These are phyloP conservation scores for Luffa acutangula DNA, from an alignment of 306 rosid genomes.

Conservation along the genomic window DNA sequence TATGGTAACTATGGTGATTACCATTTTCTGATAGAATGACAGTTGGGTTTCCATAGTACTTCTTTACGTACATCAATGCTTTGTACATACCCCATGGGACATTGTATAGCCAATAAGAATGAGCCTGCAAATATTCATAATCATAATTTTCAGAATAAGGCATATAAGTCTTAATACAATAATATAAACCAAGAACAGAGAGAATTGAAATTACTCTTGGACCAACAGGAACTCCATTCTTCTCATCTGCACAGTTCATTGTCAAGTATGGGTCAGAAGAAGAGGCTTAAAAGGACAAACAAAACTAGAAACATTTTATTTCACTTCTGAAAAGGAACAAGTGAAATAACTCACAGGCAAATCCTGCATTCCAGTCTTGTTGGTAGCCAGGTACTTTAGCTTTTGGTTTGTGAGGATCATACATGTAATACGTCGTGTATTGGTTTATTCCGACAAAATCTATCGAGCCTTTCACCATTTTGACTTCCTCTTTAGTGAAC, in stretches of 20 bases:
- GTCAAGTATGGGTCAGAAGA: background rate
- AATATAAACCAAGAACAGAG: background rate
- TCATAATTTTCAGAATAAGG: background rate
- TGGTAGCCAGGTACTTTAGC: conserved; percentile 63
- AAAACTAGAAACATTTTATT: background rate
- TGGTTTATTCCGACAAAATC: conserved; percentile 85
- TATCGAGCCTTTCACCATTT: conserved; percentile 65
- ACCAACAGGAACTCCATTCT: conserved; percentile 76
- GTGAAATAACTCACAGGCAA: conserved; percentile 50
- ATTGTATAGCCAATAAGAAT: conserved; percentile 80
- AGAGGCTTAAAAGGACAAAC: background rate
- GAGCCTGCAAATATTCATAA: conserved; percentile 36
- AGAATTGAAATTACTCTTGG: conserved; percentile 43
- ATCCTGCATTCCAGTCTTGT: conserved; percentile 74
- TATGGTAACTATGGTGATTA: conserved; percentile 4
- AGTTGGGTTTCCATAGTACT: conserved; percentile 63
- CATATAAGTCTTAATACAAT: background rate
- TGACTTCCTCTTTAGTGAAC: conserved; percentile 67
- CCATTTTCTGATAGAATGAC: conserved; percentile 88
- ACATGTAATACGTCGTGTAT: conserved; percentile 64
- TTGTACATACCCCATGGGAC: conserved; percentile 99
- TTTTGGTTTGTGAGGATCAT: conserved; percentile 39
- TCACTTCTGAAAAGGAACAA: background rate
- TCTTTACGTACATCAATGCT: conserved; percentile 54
- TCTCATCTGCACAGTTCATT: conserved; percentile 41